Percentiles rank a stretch among this genome's conserved stretches.
Conservation (phyloP, 1,139 yeast genomes). For the Saccharomyces hybrid region DNA sequence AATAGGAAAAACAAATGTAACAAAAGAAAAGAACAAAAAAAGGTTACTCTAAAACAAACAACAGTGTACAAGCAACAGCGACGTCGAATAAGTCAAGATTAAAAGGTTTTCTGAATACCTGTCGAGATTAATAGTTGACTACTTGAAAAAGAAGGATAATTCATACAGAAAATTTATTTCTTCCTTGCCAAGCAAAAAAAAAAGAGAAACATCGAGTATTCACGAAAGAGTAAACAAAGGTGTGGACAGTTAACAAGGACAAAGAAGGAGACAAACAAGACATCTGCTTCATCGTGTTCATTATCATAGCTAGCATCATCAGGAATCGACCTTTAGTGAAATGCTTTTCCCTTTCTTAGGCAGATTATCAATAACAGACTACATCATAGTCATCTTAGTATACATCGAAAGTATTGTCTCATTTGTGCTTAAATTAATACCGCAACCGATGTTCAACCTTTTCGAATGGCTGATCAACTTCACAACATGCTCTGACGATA, state of each 20-base stretch:
- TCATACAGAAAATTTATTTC: background rate
- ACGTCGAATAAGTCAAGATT: background rate
- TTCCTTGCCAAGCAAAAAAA: background rate
- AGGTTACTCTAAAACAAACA: background rate
- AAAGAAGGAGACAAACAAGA: background rate
- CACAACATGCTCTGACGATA: conserved; percentile 16
- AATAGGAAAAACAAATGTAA: conserved; percentile 1
- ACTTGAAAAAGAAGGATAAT: background rate
- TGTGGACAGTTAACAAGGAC: background rate
- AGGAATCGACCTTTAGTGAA: background rate
- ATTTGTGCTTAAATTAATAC: conserved; percentile 27
- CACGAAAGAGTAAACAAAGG: background rate
- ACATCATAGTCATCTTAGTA: conserved; percentile 31
- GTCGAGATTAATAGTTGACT: background rate
- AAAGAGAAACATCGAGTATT: background rate
- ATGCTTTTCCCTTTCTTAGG: background rate
- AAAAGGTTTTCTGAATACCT: background rate
- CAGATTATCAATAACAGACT: conserved; percentile 31
- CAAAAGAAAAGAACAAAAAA: background rate
- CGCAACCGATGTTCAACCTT: conserved; percentile 20
- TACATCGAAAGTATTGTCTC: conserved; percentile 32
- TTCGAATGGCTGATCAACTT: conserved; percentile 21
- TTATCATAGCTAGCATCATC: background rate
- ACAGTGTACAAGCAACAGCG: background rate
- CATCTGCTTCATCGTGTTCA: too few relatives aligned